Percentiles rank a stretch among this genome's conserved stretches.
phyloP scores from a whole-genome alignment of 257 asterid genomes.

The Jacaranda mimosifolia region DNA sequence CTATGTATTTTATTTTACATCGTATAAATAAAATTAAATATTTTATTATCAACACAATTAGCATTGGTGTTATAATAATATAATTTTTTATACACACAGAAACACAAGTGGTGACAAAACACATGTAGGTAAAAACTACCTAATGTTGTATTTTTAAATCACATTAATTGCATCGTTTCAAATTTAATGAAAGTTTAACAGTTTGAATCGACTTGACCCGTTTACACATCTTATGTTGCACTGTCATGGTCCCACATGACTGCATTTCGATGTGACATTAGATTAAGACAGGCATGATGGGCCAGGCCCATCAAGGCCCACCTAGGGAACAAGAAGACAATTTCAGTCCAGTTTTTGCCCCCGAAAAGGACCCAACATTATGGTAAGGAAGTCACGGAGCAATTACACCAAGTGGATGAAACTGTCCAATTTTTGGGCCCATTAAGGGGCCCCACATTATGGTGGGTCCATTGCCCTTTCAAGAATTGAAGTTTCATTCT shows the following conservation, averaged over 20 bases:
- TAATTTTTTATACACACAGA: no score
- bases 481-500: background rate
- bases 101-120: no score
- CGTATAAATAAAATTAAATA: no score
- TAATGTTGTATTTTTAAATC: no score
- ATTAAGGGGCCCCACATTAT: background rate
- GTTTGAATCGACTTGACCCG: no score
- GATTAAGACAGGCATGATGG: slow-evolving; percentile 17
- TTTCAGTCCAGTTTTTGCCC: slow-evolving; percentile 51
- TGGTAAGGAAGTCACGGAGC: slow-evolving; percentile 40
- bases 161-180: no score
- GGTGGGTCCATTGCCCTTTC: slow-evolving; percentile 10
- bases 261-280: slow-evolving; percentile 23
- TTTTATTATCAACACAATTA: no score
- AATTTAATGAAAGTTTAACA: no score
- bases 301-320: slow-evolving; percentile 47
- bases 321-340: slow-evolving; percentile 47
- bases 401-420: slow-evolving; percentile 34
- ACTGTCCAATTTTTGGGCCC: slow-evolving; percentile 45
- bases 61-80: no score
- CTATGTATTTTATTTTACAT: no score
- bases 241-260: slow-evolving; percentile 29
- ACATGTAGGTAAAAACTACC: no score
- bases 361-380: slow-evolving; percentile 52
- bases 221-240: background rate